Evolutionary conservation across 345 rosid genomes (phyloP), one percentile per base, ranked within the genome.

Genomic region (Chamaenerion angustifolium): DNA sequence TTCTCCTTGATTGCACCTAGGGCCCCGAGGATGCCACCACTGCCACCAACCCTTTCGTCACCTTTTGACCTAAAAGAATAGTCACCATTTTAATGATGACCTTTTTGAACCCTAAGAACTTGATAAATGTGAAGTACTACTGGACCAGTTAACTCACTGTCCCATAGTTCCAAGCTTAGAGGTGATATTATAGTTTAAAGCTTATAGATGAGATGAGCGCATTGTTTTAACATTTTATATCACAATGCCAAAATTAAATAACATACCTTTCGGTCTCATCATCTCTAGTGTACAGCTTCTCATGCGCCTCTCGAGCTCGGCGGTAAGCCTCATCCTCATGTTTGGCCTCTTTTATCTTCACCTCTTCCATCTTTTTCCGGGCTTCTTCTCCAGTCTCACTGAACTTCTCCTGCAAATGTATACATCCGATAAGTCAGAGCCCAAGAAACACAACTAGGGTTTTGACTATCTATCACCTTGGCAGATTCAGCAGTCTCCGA

Each of bases 281-380:
- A 4, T 64, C 53, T 16, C 43, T 6, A 19, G 43, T 46, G 37
- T 31, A 31, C 37, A 31, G 37, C 10, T 46, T 35, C 40, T 18
- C 42, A 12, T 60, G 51, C 0, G 56, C 45, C 11, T 74, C 62
- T 4, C 13, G n/a, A 0, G 65, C 73, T 54, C 41, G 57, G n/a
- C 23, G 40, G 17, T 53, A 72, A 2, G 65, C 71, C 48, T 70
- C 74, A 0, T 60, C 51, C 42, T 66, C 56, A 16, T 62, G 12
- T 35, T 60, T 75, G 25, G 72, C 53, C 21, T 52, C 80, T 56
- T 56, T 56, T 31, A 76, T 10, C 58, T 56, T 73, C 77, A 76
- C 43, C 12, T 76, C 89, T 43, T 72, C 89, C 72, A 80, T 73
- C 50, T 76, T 70, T 10, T 50, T 45, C 40, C 80, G 64, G 0